These are phyloP conservation scores for Podosphaera xanthii DNA, from an alignment of 2,329 filamentous ascomycete species.

Conservation along the genomic window DNA sequence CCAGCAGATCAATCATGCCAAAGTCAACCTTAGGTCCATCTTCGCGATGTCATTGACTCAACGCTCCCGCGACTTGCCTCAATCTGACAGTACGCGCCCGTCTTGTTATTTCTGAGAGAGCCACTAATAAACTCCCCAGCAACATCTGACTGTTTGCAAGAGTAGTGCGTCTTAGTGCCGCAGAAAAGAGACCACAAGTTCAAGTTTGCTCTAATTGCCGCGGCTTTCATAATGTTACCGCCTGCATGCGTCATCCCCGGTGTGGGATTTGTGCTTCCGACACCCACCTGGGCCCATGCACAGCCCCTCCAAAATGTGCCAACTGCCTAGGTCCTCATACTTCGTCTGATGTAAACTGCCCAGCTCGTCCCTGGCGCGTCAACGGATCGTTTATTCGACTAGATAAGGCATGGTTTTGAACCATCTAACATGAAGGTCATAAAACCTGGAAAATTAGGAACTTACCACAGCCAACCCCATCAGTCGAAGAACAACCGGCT, in stretches of 20 bases:
- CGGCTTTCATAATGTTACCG: not conserved
- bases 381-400: not conserved
- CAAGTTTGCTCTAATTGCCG: not conserved
- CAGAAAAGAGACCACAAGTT: not conserved
- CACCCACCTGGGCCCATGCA: not conserved
- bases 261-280: not conserved
- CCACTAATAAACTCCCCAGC: not conserved
- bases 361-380: not conserved
- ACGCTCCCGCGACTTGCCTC: not conserved
- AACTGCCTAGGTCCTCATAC: not conserved
- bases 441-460: not conserved
- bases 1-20: not conserved
- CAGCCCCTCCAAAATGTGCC: not conserved
- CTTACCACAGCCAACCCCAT: too few relatives aligned
- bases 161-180: not conserved
- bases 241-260: not conserved
- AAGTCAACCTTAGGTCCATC: not conserved
- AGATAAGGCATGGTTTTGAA: not conserved
- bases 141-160: not conserved
- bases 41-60: not conserved
- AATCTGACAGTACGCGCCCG: not conserved
- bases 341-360: not conserved
- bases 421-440: not conserved
- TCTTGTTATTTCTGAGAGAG: not conserved
- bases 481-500: too few relatives aligned